phyloP scores from a whole-genome alignment of 768 basidiomycete species.

The Serendipita vermifera region DNA sequence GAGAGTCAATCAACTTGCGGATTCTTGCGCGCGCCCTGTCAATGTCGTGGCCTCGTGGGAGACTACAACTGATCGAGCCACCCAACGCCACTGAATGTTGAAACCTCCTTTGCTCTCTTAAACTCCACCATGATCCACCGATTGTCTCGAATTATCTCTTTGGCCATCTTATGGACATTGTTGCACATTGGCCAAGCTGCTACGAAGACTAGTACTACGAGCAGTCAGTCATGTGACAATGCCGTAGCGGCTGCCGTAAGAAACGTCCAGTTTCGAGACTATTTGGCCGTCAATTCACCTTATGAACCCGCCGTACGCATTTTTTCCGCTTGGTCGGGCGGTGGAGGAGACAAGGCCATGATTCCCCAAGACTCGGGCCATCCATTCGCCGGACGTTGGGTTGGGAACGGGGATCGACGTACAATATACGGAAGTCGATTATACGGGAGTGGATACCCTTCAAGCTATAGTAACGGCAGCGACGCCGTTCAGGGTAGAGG shows the following conservation, averaged over 20 bases:
- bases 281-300: background rate
- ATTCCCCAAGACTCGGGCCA: background rate
- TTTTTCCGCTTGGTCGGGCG: background rate
- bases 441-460: slow-evolving; percentile 12
- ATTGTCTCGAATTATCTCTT: background rate
- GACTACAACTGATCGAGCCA: too few relatives aligned
- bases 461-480: background rate
- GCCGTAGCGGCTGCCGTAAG: background rate
- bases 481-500: background rate
- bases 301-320: background rate
- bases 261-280: background rate
- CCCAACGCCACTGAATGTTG: too few relatives aligned
- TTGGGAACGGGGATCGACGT: slow-evolving; percentile 1
- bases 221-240: background rate
- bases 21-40: too few relatives aligned
- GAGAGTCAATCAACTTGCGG: background rate
- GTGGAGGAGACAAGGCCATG: background rate
- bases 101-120: too few relatives aligned
- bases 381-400: slow-evolving; percentile 9
- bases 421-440: slow-evolving; percentile 1
- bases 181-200: background rate
- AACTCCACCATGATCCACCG: background rate
- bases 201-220: too few relatives aligned
- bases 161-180: background rate
- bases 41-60: too few relatives aligned